These are phyloP conservation scores for Paramecium sonneborni DNA, from an alignment of 73 alveolate genomes.

Conservation along the genomic window DNA sequence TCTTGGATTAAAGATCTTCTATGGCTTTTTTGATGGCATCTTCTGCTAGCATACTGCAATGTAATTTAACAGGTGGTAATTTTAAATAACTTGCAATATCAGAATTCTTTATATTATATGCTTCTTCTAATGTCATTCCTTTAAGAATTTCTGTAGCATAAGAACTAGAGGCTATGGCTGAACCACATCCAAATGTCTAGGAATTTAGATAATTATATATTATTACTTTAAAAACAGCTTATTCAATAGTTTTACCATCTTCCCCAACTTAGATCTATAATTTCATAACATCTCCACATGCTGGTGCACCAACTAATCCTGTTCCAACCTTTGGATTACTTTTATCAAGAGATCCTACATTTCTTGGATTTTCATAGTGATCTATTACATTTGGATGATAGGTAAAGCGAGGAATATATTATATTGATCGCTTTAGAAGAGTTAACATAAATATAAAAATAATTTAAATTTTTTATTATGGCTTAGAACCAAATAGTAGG, in stretches of 20 bases:
- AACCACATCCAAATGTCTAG: constrained; percentile 95
- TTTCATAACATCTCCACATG: constrained; percentile 98
- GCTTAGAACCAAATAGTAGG: constrained; percentile 81
- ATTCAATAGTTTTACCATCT: constrained; percentile 86
- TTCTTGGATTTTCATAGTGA: constrained; percentile 90
- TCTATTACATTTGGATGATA: constrained; percentile 89
- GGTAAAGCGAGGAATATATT: constrained; percentile 17
- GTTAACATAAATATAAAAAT: background rate
- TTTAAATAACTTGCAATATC: constrained; percentile 89
- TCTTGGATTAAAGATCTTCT: constrained; percentile 75
- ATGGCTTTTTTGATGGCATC: constrained; percentile 96
- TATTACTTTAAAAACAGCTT: constrained; percentile 90
- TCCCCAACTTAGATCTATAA: constrained; percentile 86
- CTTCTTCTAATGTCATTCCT: constrained; percentile 89
- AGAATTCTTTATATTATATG: constrained; percentile 84
- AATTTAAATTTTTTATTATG: constrained; percentile 38
- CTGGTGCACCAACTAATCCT: constrained; percentile 97
- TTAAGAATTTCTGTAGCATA: constrained; percentile 90
- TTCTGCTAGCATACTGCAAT: constrained; percentile 96
- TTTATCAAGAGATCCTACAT: constrained; percentile 87
- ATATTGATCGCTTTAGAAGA: constrained; percentile 15
- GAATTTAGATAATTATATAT: background rate
- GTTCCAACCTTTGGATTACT: constrained; percentile 88
- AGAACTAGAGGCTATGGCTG: constrained; percentile 94
- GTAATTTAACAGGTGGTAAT: constrained; percentile 93